Conservation (phyloP, 768 basidiomycete genomes). For the Leccinellum rugosiceps region DNA sequence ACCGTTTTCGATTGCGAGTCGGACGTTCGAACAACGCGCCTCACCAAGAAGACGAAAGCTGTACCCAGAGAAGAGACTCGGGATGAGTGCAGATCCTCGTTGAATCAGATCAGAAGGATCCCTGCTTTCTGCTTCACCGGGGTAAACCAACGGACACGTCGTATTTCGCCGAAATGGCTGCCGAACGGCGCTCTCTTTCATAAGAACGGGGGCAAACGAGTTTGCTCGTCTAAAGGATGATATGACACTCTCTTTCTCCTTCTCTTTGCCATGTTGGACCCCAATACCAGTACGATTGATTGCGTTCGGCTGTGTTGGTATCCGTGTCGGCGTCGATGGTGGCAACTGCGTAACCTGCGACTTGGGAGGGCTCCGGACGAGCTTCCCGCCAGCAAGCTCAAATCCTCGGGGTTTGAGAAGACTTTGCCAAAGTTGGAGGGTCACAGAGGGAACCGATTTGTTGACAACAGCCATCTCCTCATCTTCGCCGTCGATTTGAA, state of each 20-base stretch:
- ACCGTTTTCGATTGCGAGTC: conserved; percentile 58
- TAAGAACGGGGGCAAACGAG: conserved; percentile 52
- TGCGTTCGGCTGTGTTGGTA: conserved; percentile 1
- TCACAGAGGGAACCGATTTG: conserved; percentile 57
- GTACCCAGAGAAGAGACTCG: conserved; percentile 50
- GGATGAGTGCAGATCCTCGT: background rate
- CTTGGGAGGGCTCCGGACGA: conserved; percentile 62
- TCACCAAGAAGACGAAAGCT: conserved; percentile 65
- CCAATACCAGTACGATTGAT: background rate
- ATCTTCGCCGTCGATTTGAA: conserved; percentile 30
- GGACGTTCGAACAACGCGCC: conserved; percentile 55
- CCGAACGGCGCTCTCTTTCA: conserved; percentile 24
- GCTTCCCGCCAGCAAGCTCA: conserved; percentile 51
- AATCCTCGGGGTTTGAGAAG: conserved; percentile 69
- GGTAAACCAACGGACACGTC: conserved; percentile 20
- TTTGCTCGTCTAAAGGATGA: conserved; percentile 60
- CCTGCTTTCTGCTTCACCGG: conserved; percentile 20
- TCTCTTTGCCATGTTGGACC: conserved; percentile 8
- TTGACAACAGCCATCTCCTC: conserved; percentile 59
- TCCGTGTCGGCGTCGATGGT: conserved; percentile 15
- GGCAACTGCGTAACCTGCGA: conserved; percentile 25
- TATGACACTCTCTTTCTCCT: conserved; percentile 41
- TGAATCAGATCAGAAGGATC: background rate
- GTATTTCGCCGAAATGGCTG: conserved; percentile 48
- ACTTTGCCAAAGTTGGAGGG: conserved; percentile 67